Evolutionary conservation across 768 basidiomycete genomes (phyloP).

Genomic region (Trametes elegans): DNA sequence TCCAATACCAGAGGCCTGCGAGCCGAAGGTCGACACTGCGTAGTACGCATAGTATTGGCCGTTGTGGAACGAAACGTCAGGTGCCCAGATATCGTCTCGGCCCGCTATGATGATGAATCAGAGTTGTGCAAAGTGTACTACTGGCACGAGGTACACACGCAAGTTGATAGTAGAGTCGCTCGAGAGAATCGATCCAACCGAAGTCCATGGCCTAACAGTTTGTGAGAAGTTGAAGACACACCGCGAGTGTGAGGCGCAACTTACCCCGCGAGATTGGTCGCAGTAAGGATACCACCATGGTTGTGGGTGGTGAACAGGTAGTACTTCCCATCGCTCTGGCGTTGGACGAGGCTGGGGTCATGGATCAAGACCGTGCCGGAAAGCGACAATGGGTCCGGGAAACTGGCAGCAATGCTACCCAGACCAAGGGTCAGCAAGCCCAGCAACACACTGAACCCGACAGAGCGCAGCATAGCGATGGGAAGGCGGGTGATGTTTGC

Average conservation of each 20-base stretch:
- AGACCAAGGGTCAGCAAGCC: background rate
- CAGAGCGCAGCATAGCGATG: background rate
- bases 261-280: slow-evolving; percentile 20
- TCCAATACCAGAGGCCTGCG: slow-evolving; percentile 26
- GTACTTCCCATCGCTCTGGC: slow-evolving; percentile 20
- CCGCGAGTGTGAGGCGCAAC: background rate
- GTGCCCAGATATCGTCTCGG: slow-evolving; percentile 26
- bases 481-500: background rate
- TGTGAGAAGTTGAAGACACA: background rate
- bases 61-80: slow-evolving; percentile 24
- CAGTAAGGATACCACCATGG: slow-evolving; percentile 17
- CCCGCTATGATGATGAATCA: slow-evolving; percentile 6
- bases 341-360: slow-evolving; percentile 19
- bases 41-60: slow-evolving; percentile 27
- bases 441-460: background rate
- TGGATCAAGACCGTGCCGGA: slow-evolving; percentile 12
- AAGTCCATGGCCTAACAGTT: slow-evolving; percentile 17
- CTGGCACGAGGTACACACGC: background rate
- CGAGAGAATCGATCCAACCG: slow-evolving; percentile 20
- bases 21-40: slow-evolving; percentile 24
- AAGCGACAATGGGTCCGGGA: slow-evolving; percentile 13
- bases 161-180: slow-evolving; percentile 18
- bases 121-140: no score
- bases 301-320: slow-evolving; percentile 22
- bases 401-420: slow-evolving; percentile 1